Evolutionary conservation across 805 yeast species (phyloP), one percentile per base, ranked within the genome.

Genomic region (Tetrapisispora pingtungensis): DNA sequence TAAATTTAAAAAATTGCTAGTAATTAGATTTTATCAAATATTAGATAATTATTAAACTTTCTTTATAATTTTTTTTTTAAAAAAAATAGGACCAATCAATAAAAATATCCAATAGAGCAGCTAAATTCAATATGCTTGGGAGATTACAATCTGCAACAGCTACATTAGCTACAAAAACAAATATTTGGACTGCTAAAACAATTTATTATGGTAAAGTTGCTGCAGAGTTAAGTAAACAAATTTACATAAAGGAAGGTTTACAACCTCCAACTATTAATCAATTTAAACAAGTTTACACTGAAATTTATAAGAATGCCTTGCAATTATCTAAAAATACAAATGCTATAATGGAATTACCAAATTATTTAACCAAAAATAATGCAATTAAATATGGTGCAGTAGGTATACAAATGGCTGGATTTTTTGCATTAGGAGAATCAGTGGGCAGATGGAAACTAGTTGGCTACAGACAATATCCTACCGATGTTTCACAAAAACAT

Each of bases 391-490:
- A 75, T 64, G 81, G 82, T 56, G 81, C 89, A 33, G 80, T 78
- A 68, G 80, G 79, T 54, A 69, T 88, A 55, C 98, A 93, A 71
- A 69, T 90, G 45, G 72, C 85, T 53, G 98, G 97, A 52, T 75
- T 89, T 65, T 93, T 88, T 70, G 79, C 97, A 24, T 74, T 90
- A 39, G 98, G 98, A 64, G 98, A 93, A 75, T 79, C 89, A 56
- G 75, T 93, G 61, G 98, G 98, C 62, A 87, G 97, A 75, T 84
- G 97, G 74, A 79, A 84, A 60, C 57, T 93, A 49, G 84, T 88
- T 61, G 96, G 97, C 55, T 90, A 93, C 77, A 75, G 64, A 49
- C 68, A 57, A 65, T 43, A 50, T 32, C 33, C 50, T 33, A 28
- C 45, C 36, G 22, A 34, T 14, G 35, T 30, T 20, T 20, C 14